These are phyloP conservation scores for Starmerella sp. DNA, from an alignment of 805 yeast genomes.

Conservation along the genomic window DNA sequence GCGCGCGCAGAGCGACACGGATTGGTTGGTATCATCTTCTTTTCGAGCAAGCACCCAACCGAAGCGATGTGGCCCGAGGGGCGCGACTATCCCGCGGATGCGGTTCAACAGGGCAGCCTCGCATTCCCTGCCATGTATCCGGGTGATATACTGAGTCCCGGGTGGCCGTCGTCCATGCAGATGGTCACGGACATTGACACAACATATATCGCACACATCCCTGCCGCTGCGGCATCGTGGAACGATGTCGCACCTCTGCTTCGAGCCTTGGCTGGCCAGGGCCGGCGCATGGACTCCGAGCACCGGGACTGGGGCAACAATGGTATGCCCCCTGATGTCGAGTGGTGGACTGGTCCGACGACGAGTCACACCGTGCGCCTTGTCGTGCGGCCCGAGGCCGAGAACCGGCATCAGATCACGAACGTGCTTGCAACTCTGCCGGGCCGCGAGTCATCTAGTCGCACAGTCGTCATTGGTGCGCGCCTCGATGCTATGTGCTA, in stretches of 20 bases:
- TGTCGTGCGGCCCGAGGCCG: constrained; percentile 37
- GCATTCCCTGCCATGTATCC: constrained; percentile 44
- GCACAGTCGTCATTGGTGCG: constrained; percentile 67
- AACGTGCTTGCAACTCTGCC: constrained; percentile 65
- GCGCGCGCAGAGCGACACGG: constrained; percentile 45
- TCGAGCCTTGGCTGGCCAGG: constrained; percentile 30
- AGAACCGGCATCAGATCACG: constrained; percentile 52
- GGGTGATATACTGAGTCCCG: constrained; percentile 76
- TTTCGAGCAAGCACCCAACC: constrained; percentile 34
- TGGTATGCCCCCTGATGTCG: constrained; percentile 27
- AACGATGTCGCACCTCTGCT: constrained; percentile 47
- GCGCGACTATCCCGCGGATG: constrained; percentile 32
- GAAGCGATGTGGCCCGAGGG: constrained; percentile 27
- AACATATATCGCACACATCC: constrained; percentile 56
- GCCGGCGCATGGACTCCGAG: constrained; percentile 24
- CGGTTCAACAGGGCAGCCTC: constrained; percentile 38
- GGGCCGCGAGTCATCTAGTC: constrained; percentile 67
- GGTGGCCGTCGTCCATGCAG: constrained; percentile 44
- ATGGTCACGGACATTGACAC: constrained; percentile 36
- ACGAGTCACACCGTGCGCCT: constrained; percentile 25
- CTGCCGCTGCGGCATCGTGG: constrained; percentile 69
- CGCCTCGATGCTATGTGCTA: constrained; percentile 63
- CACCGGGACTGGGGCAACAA: constrained; percentile 27
- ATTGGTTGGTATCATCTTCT: constrained; percentile 57
- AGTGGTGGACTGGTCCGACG: constrained; percentile 38